These are phyloP conservation scores for Mycena capillaripes DNA, from an alignment of 768 basidiomycete genomes.

Conservation along the genomic window DNA sequence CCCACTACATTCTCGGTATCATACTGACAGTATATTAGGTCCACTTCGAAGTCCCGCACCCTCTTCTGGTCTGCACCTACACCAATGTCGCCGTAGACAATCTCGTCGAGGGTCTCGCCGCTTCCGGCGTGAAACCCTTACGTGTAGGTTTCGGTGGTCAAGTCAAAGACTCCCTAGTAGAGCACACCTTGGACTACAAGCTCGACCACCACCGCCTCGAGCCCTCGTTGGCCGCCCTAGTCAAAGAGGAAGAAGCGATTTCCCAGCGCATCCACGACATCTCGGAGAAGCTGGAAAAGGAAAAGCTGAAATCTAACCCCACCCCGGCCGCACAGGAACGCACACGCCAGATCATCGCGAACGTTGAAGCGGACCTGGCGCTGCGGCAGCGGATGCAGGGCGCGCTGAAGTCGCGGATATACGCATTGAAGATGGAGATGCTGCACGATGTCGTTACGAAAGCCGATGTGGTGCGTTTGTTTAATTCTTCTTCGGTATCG, in stretches of 20 bases:
- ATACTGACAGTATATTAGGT: too few species aligned
- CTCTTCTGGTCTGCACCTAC: constrained; percentile 92
- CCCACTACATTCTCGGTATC: too few species aligned
- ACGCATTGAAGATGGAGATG: constrained; percentile 73
- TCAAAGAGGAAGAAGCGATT: constrained; percentile 53
- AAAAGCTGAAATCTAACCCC: too few species aligned
- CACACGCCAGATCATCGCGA: constrained; percentile 2
- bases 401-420: constrained; percentile 58
- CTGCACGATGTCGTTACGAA: constrained; percentile 70
- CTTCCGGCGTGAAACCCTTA: constrained; percentile 76
- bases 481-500: neutral
- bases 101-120: constrained; percentile 80
- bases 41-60: constrained; percentile 87
- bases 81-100: constrained; percentile 96
- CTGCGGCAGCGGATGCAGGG: constrained; percentile 43
- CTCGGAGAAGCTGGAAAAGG: constrained; percentile 45
- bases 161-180: constrained; percentile 67
- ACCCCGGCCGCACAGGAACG: constrained; percentile 16
- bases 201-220: constrained; percentile 73
- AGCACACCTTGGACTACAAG: constrained; percentile 75
- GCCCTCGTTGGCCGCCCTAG: constrained; percentile 55
- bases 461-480: constrained; percentile 74
- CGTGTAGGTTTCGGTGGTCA: constrained; percentile 79
- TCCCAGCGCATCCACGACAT: constrained; percentile 44
- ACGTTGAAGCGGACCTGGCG: constrained; percentile 39